Evolutionary conservation across 345 rosid genomes (phyloP).

Genomic region (Hypericum androsaemum): DNA sequence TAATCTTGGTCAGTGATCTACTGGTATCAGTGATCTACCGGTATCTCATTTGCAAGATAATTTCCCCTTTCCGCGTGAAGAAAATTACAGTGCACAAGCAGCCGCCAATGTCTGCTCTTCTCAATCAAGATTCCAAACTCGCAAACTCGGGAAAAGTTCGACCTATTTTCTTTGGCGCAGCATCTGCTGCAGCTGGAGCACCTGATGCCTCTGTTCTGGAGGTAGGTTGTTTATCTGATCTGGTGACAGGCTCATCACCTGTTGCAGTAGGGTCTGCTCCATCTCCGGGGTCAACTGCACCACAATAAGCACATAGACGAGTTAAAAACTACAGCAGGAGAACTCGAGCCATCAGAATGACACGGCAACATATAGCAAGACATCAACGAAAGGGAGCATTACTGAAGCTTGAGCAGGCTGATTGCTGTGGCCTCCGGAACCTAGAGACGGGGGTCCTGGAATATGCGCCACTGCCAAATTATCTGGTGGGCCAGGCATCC

Average conservation of each 20-base stretch:
- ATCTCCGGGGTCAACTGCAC: constrained; percentile 79
- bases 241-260: constrained; percentile 95
- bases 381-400: not conserved
- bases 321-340: not conserved
- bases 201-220: constrained; percentile 83
- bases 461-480: constrained; percentile 40
- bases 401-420: constrained; percentile 41
- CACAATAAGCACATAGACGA: constrained; percentile 2
- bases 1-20: no score
- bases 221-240: constrained; percentile 86
- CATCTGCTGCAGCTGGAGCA: constrained; percentile 90
- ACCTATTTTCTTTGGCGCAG: constrained; percentile 76
- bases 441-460: constrained; percentile 37
- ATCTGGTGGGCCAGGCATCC: constrained; percentile 70
- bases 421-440: constrained; percentile 43
- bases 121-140: no score
- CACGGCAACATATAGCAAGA: not conserved
- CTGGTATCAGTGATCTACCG: no score
- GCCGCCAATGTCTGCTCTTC: no score
- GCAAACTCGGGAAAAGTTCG: no score
- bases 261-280: constrained; percentile 96
- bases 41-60: no score
- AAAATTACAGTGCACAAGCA: no score
- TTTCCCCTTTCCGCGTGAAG: no score
- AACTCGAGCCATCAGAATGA: constrained; percentile 1